Percentiles rank a stretch among this genome's conserved stretches.
Conservation (phyloP, 805 yeast species). For the Saccharomycopsis javanensis region DNA sequence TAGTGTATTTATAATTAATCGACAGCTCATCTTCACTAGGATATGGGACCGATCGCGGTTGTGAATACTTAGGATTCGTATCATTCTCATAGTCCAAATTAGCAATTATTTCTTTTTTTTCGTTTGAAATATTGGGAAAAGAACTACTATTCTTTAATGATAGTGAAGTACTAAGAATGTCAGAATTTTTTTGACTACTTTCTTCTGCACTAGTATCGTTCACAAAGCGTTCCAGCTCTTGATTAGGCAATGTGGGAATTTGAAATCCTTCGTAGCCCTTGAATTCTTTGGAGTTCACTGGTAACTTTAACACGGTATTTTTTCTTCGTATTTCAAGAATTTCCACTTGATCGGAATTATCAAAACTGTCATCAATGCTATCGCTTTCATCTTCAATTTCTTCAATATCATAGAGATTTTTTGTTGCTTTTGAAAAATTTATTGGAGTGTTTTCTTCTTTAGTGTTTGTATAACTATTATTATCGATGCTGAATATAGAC, state of each 20-base stretch:
- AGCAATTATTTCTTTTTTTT: not conserved
- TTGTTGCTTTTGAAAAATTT: not conserved
- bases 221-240: not conserved
- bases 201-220: not conserved
- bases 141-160: no score
- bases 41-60: not conserved
- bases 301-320: not conserved
- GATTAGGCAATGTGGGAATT: not conserved
- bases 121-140: not conserved
- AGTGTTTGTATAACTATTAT: not conserved
- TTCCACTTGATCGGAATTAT: not conserved
- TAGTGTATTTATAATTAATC: not conserved
- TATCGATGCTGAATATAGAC: not conserved
- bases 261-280: not conserved
- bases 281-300: not conserved
- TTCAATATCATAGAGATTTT: not conserved
- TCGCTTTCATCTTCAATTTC: not conserved
- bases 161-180: not conserved
- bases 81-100: not conserved
- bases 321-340: slow-evolving; percentile 1
- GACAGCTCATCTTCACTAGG: not conserved
- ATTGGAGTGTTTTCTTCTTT: not conserved
- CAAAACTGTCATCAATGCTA: not conserved
- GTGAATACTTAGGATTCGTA: not conserved
- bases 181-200: not conserved